Conservation (phyloP, 225 moss, liverwort and hornwort genomes). For the Lunularia cruciata region DNA sequence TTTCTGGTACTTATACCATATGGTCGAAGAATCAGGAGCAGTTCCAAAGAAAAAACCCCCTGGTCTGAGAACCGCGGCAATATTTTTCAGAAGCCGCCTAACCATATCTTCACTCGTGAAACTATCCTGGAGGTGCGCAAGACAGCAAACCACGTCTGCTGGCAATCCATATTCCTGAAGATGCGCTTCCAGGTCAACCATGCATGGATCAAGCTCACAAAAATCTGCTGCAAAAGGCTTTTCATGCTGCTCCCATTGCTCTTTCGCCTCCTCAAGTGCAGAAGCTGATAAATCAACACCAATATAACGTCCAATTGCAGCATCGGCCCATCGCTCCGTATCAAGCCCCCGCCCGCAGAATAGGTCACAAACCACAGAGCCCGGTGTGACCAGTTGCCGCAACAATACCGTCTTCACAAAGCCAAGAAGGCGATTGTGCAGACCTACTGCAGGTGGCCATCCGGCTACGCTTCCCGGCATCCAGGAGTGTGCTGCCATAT, state of each 20-base stretch:
- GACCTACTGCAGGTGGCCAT: constrained; percentile 26
- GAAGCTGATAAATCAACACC: constrained; percentile 85
- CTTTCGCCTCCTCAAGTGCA: constrained; percentile 85
- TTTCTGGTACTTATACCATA: constrained; percentile 99
- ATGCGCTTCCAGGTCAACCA: constrained; percentile 75
- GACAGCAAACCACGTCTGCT: constrained; percentile 82
- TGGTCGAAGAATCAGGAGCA: constrained; percentile 96
- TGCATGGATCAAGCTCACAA: constrained; percentile 92
- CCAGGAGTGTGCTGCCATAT: constrained; percentile 36
- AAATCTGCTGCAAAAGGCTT: constrained; percentile 77
- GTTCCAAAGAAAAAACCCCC: constrained; percentile 96
- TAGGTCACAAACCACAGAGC: constrained; percentile 46
- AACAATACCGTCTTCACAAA: constrained; percentile 42
- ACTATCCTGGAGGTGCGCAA: constrained; percentile 85
- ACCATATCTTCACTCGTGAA: constrained; percentile 89
- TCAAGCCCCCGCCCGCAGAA: constrained; percentile 53
- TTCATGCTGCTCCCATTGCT: constrained; percentile 79
- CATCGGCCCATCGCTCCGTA: constrained; percentile 46
- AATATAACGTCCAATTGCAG: constrained; percentile 41
- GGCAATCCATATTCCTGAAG: constrained; percentile 66
- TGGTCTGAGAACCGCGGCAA: constrained; percentile 76
- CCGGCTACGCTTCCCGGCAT: constrained; percentile 31
- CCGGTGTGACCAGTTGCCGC: constrained; percentile 35
- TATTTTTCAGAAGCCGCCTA: constrained; percentile 72
- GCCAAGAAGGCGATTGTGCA: constrained; percentile 42